phyloP scores from a whole-genome alignment of 495 filamentous ascomycete species.

The Talaromyces wortmannii region DNA sequence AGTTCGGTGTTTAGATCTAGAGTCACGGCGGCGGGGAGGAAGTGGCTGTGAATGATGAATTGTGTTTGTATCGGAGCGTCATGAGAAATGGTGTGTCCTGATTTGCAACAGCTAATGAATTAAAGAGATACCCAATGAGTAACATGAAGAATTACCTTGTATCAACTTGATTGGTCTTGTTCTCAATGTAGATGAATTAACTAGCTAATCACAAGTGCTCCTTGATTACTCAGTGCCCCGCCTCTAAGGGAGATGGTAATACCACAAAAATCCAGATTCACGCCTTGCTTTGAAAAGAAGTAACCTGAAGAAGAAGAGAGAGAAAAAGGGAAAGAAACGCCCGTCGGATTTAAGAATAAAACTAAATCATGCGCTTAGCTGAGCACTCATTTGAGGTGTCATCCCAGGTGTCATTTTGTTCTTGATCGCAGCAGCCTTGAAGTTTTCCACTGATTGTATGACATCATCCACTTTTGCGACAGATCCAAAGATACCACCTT shows the following conservation, averaged over 20 bases:
- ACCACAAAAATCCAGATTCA: too few species aligned
- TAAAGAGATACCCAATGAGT: not conserved
- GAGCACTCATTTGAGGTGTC: constrained; percentile 28
- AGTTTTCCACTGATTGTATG: constrained; percentile 37
- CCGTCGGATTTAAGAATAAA: not conserved
- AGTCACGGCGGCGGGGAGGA: constrained; percentile 83
- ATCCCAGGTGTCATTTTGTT: constrained; percentile 35
- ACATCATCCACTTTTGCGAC: constrained; percentile 42
- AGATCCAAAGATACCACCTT: constrained; percentile 54
- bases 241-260: too few species aligned
- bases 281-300: too few species aligned
- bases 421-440: constrained; percentile 36
- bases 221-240: too few species aligned
- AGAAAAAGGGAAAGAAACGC: too few species aligned
- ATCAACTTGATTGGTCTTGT: too few species aligned
- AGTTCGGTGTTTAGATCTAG: constrained; percentile 77
- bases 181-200: too few species aligned
- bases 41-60: constrained; percentile 60
- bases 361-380: constrained; percentile 8
- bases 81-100: not conserved
- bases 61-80: not conserved
- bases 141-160: not conserved
- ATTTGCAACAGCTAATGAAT: not conserved
- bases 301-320: too few species aligned
- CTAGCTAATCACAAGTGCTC: too few species aligned